Conservation (phyloP, 1,284 basidiomycete genomes). For the Trametes hirsuta region DNA sequence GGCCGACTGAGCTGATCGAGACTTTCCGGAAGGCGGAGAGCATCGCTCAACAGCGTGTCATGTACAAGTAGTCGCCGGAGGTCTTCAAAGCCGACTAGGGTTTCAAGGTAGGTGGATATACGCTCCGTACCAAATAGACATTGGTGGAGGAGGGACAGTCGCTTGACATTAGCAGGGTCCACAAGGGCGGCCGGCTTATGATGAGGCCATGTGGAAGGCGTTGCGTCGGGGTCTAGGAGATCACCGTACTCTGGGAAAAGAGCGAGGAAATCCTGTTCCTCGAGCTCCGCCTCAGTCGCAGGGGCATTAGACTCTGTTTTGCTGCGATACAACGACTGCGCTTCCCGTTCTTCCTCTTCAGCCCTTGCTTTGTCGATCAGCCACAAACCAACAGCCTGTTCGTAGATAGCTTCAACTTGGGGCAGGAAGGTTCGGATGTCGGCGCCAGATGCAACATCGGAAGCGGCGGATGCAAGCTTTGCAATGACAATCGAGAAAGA, state of each 20-base stretch:
- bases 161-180: conserved; percentile 23
- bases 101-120: neutral
- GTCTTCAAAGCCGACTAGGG: conserved; percentile 6
- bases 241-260: conserved; percentile 88
- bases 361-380: conserved; percentile 77
- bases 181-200: conserved; percentile 11
- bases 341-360: conserved; percentile 64
- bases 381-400: conserved; percentile 83
- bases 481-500: conserved; percentile 48
- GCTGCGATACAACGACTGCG: conserved; percentile 81
- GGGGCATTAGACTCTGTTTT: conserved; percentile 63
- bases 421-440: conserved; percentile 35
- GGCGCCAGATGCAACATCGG: conserved; percentile 45
- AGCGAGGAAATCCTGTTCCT: conserved; percentile 80
- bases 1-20: conserved; percentile 53
- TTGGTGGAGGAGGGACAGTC: conserved; percentile 44
- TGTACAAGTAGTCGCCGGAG: conserved; percentile 35
- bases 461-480: conserved; percentile 52
- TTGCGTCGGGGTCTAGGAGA: conserved; percentile 43
- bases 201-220: neutral
- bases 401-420: conserved; percentile 59
- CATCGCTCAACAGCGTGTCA: conserved; percentile 13
- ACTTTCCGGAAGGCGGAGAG: conserved; percentile 40
- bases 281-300: conserved; percentile 72
- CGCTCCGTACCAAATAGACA: conserved; percentile 27